Evolutionary conservation across 2,329 filamentous ascomycete species (phyloP), one percentile per base, ranked within the genome.

Genomic region (Rugonectria rugulosa): DNA sequence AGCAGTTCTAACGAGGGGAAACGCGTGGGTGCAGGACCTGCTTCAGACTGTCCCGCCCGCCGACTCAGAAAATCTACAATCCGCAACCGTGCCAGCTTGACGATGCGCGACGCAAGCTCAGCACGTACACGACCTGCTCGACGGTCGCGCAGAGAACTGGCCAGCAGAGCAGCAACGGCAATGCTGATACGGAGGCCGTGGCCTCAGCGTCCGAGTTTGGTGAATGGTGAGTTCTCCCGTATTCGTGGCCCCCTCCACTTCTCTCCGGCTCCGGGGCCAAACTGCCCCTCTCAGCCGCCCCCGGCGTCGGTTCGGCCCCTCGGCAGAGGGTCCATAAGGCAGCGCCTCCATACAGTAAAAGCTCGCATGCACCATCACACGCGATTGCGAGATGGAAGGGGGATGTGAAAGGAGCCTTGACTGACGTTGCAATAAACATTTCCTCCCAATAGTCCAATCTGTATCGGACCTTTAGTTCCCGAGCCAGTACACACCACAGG

Each of bases 391-490:
- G n/a, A n/a, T n/a, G n/a, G n/a, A 27, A 36, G n/a, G 14, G 34
- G 21, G 14, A 36, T 37, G 20, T 48, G 17, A 20, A 41, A 32
- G n/a, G n/a, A n/a, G n/a, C n/a, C 47, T 40, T n/a, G 37, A 21
- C 43, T 31, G 9, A 44, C 45, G 12, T 62, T 14, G 42, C 44
- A 31, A 40, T 53, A 41, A 27, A 27, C 24, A 27, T 7, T 32
- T 32, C 17, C n/a, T n/a, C n/a, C n/a, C n/a, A n/a, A 38, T 34
- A 73, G 71, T 56, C 68, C 71, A 36, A 73, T 73, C 31, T 72
- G 71, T 49, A 73, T 73, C 50, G 70, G 64, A 3, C 66, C 71
- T 53, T 53, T 73, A 37, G 57, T 68, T 11, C 65, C 69, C 11
- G 67, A 70, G 12, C 67, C 66, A 10, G 61, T 29, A 2, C 62